Conservation (phyloP, 2,329 filamentous ascomycete genomes). For the Aspergillus aculeatinus region DNA sequence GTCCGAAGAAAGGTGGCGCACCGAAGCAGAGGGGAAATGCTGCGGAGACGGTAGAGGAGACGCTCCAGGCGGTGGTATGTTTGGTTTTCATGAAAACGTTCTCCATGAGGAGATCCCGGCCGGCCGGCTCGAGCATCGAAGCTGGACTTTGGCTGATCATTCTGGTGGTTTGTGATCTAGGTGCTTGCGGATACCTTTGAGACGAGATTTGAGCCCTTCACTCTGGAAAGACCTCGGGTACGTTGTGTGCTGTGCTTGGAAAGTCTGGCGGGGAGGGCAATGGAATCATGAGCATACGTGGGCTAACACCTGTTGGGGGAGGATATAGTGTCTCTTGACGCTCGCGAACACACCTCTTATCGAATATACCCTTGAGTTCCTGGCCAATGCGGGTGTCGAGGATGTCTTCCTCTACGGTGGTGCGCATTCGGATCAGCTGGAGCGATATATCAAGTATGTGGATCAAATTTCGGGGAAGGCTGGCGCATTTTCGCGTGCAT, state of each 20-base stretch:
- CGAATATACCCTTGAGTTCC: conserved; percentile 95
- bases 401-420: conserved; percentile 92
- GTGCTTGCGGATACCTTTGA: conserved; percentile 94
- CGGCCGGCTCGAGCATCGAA: background rate
- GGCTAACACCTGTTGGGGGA: conserved; percentile 1
- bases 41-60: conserved; percentile 61
- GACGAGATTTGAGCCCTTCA: conserved; percentile 85
- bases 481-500: background rate
- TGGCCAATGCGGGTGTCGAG: conserved; percentile 91
- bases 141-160: conserved; percentile 12
- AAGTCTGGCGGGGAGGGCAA: background rate
- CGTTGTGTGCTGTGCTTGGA: conserved; percentile 28
- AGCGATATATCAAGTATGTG: conserved; percentile 72
- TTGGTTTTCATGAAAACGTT: background rate
- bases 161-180: conserved; percentile 43
- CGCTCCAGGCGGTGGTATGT: conserved; percentile 62
- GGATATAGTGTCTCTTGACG: conserved; percentile 78
- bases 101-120: background rate
- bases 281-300: background rate
- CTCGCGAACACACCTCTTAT: conserved; percentile 92
- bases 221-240: conserved; percentile 83
- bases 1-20: conserved; percentile 35
- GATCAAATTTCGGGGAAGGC: too few relatives aligned
- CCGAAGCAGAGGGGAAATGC: conserved; percentile 37
- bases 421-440: conserved; percentile 80